Evolutionary conservation across 78 protist genomes (phyloP).

Genomic region (Dictyostelium capitatum): DNA sequence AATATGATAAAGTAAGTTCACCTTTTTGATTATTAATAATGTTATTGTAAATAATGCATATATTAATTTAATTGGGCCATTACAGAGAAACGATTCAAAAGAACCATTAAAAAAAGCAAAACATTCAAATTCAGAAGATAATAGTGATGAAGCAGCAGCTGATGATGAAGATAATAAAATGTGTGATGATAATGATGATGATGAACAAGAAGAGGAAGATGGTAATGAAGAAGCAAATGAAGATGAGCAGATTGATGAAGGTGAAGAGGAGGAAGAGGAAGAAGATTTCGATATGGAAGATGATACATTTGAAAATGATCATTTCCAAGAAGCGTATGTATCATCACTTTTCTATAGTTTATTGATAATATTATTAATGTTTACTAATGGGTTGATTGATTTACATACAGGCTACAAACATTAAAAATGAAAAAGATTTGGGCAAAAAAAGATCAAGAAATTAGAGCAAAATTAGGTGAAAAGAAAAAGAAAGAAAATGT

Average conservation of each 20-base stretch:
- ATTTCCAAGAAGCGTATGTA: constrained; percentile 84
- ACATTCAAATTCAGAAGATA: constrained; percentile 24
- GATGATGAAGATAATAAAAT: background rate
- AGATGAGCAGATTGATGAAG: constrained; percentile 1
- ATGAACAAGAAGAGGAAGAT: background rate
- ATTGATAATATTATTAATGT: background rate
- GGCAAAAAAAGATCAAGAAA: constrained; percentile 75
- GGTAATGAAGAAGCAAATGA: background rate
- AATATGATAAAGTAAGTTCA: background rate
- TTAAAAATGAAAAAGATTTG: constrained; percentile 82
- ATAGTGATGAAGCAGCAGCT: constrained; percentile 15
- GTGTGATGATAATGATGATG: background rate
- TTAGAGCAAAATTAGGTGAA: constrained; percentile 63
- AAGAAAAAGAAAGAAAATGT: constrained; percentile 61
- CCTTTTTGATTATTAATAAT: background rate
- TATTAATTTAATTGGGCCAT: no score
- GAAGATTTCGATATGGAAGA: constrained; percentile 32
- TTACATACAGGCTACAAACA: constrained; percentile 57
- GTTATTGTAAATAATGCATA: no score
- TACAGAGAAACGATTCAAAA: background rate
- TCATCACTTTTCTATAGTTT: background rate
- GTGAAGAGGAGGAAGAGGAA: constrained; percentile 26
- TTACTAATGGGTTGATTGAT: background rate
- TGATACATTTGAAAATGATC: constrained; percentile 55
- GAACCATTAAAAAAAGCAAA: background rate